phyloP scores from a whole-genome alignment of 73 alveolate genomes.

The Paraurostyla sp. region DNA sequence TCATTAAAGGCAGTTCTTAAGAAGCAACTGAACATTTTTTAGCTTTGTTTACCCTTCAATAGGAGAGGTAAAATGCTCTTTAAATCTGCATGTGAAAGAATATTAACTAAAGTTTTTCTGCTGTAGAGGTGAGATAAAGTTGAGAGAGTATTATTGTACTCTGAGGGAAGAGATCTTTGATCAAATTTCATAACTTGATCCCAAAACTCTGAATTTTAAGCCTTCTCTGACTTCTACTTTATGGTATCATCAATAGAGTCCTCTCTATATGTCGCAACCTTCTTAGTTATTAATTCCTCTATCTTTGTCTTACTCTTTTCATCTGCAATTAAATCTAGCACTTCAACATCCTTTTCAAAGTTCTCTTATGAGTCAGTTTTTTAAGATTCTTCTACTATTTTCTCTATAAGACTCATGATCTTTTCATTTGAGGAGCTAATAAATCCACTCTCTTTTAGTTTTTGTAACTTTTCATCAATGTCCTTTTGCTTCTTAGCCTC shows the following conservation, averaged over 20 bases:
- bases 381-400: not conserved
- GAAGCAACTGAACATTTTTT: slow-evolving; percentile 18
- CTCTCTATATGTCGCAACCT: not conserved
- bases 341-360: slow-evolving; percentile 3
- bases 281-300: not conserved
- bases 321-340: not conserved
- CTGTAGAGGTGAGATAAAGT: not conserved
- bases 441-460: not conserved
- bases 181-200: not conserved
- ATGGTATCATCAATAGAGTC: not conserved
- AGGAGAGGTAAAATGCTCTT: not conserved
- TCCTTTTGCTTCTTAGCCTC: slow-evolving; percentile 31
- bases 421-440: not conserved
- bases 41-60: not conserved
- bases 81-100: not conserved
- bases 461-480: not conserved
- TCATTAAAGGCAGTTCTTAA: slow-evolving; percentile 2
- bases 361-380: not conserved
- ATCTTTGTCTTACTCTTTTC: not conserved
- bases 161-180: not conserved
- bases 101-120: slow-evolving; percentile 17
- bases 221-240: not conserved
- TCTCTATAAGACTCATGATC: not conserved
- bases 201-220: not conserved
- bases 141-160: not conserved